Percentiles rank a stretch among this genome's conserved stretches.
Evolutionary conservation across 2,329 filamentous ascomycete species (phyloP).

Genomic region (Fusarium sp.): DNA sequence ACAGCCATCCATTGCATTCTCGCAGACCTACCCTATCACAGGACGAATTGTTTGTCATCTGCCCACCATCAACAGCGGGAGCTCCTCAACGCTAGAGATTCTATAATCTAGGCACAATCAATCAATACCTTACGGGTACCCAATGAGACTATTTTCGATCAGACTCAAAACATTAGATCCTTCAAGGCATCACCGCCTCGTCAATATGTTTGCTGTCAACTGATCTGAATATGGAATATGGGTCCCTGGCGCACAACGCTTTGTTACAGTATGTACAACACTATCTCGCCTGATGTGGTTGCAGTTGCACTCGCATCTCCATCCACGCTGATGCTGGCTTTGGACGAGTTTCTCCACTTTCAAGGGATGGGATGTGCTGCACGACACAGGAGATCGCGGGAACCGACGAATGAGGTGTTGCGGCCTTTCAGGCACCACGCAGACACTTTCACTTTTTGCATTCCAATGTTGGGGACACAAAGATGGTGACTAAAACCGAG

Average conservation of each 20-base stretch:
- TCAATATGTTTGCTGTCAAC: background rate
- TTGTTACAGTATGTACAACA: slow-evolving; percentile 10
- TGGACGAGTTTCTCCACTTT: slow-evolving; percentile 16
- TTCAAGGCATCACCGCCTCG: background rate
- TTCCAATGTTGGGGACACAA: slow-evolving; percentile 15
- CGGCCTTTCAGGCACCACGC: slow-evolving; percentile 30
- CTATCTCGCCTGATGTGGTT: slow-evolving; percentile 25
- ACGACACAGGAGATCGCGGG: slow-evolving; percentile 41
- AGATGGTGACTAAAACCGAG: slow-evolving; percentile 1
- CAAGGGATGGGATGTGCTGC: slow-evolving; percentile 34
- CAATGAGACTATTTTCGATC: background rate
- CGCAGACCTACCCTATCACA: slow-evolving; percentile 10
- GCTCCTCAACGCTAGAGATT: background rate
- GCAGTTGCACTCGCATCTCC: slow-evolving; percentile 24
- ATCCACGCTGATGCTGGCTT: slow-evolving; percentile 15
- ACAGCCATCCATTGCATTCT: background rate
- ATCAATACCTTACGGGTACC: slow-evolving; percentile 10
- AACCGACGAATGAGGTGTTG: slow-evolving; percentile 36
- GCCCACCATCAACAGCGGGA: slow-evolving; percentile 9
- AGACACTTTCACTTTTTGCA: slow-evolving; percentile 12
- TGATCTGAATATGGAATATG: background rate
- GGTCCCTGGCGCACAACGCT: background rate
- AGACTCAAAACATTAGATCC: background rate
- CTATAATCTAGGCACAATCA: background rate
- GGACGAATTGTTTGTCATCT: slow-evolving; percentile 13